Conservation (phyloP, 805 yeast genomes). For the Yarrowia divulgata region DNA sequence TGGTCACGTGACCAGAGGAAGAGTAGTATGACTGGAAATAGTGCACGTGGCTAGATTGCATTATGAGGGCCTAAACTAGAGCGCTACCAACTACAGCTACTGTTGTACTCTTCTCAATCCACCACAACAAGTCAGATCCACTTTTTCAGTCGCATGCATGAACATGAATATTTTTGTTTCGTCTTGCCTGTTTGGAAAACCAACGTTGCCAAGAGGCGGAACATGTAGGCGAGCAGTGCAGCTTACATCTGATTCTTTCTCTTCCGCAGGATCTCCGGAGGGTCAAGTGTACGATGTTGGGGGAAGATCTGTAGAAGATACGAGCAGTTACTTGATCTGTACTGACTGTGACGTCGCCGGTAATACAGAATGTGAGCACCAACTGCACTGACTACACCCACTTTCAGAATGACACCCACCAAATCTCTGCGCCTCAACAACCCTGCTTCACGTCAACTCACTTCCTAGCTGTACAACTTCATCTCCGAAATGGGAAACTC, state of each 20-base stretch:
- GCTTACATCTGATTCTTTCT: slow-evolving; percentile 4
- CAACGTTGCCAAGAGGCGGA: slow-evolving; percentile 23
- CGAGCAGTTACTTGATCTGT: too few species aligned
- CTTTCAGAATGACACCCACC: too few species aligned
- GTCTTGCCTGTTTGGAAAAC: slow-evolving; percentile 6
- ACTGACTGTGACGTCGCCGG: too few species aligned
- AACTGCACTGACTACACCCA: too few species aligned
- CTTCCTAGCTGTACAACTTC: not conserved
- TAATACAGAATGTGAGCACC: too few species aligned
- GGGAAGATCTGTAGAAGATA: too few species aligned
- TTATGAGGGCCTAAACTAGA: too few species aligned
- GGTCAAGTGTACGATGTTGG: not conserved
- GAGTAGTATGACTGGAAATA: too few species aligned
- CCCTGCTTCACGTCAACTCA: not conserved
- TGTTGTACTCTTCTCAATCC: too few species aligned
- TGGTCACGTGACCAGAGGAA: not conserved
- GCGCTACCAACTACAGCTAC: too few species aligned
- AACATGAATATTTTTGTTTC: slow-evolving; percentile 1
- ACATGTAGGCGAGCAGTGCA: slow-evolving; percentile 24
- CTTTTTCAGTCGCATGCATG: slow-evolving; percentile 10
- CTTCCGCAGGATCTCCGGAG: slow-evolving; percentile 30
- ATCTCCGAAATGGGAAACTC: slow-evolving; percentile 26
- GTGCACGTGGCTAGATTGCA: too few species aligned
- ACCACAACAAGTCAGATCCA: not conserved
- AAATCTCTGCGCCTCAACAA: slow-evolving; percentile 1